Percentiles rank a stretch among this genome's conserved stretches.
phyloP scores from a whole-genome alignment of 2,329 filamentous ascomycete species.

The Diaporthe destruens region DNA sequence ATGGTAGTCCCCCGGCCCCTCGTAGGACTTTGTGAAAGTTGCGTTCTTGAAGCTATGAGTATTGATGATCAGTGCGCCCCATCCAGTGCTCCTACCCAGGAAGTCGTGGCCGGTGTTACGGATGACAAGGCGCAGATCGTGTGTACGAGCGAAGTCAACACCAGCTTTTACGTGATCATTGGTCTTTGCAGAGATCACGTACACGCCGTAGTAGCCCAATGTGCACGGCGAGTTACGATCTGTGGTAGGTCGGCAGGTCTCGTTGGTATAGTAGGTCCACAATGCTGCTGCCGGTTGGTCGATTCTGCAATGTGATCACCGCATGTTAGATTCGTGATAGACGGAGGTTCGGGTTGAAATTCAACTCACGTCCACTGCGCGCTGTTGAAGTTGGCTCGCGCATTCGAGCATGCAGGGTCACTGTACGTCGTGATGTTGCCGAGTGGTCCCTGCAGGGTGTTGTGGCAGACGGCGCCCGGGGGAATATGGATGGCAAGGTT shows the following conservation, averaged over 20 bases:
- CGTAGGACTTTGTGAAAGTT: slow-evolving; percentile 53
- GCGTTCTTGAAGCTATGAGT: slow-evolving; percentile 63
- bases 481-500: slow-evolving; percentile 51
- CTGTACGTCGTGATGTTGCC: slow-evolving; percentile 54
- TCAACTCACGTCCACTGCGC: slow-evolving; percentile 54
- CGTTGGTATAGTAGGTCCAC: slow-evolving; percentile 60
- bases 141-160: slow-evolving; percentile 55
- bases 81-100: slow-evolving; percentile 72
- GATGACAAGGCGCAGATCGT: slow-evolving; percentile 66
- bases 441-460: slow-evolving; percentile 54
- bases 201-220: slow-evolving; percentile 55
- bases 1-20: slow-evolving; percentile 54
- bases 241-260: slow-evolving; percentile 54
- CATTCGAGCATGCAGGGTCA: slow-evolving; percentile 50
- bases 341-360: rapidly evolving
- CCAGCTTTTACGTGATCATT: slow-evolving; percentile 50
- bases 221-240: slow-evolving; percentile 52
- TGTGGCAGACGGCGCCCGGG: slow-evolving; percentile 52
- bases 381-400: slow-evolving; percentile 49
- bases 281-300: slow-evolving; percentile 48
- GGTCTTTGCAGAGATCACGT: slow-evolving; percentile 50
- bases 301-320: slow-evolving; percentile 35
- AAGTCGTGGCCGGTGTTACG: slow-evolving; percentile 70
- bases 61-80: slow-evolving; percentile 68
- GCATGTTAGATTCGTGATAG: background rate